Conservation (phyloP, 2,329 filamentous ascomycete genomes). For the Ceratocystis alfenasii region DNA sequence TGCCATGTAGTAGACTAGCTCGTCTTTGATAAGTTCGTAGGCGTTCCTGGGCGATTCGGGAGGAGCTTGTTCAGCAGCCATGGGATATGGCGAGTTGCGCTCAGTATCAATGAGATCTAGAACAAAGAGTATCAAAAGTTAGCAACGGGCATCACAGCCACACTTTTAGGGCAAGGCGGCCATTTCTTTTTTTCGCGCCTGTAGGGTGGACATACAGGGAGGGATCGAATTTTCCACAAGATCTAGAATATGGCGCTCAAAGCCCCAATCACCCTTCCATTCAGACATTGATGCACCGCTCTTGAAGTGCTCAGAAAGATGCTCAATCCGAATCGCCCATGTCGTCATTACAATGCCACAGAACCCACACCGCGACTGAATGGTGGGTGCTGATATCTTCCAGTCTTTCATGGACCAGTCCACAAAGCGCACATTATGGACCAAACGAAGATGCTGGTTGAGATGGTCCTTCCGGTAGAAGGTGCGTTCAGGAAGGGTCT, state of each 20-base stretch:
- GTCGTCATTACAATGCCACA: slow-evolving; percentile 50
- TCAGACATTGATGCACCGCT: slow-evolving; percentile 54
- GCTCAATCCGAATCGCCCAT: slow-evolving; percentile 49
- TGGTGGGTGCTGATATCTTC: slow-evolving; percentile 49
- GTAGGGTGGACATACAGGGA: slow-evolving; percentile 40
- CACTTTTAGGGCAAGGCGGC: slow-evolving; percentile 34
- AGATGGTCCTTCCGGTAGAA: slow-evolving; percentile 57
- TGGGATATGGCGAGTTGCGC: slow-evolving; percentile 45
- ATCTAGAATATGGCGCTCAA: slow-evolving; percentile 47
- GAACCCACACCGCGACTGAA: slow-evolving; percentile 54
- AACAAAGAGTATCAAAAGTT: slow-evolving; percentile 14
- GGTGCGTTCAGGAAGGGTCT: slow-evolving; percentile 47
- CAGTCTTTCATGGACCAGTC: slow-evolving; percentile 54
- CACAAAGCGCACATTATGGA: slow-evolving; percentile 50
- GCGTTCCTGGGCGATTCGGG: slow-evolving; percentile 41
- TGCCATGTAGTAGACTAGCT: slow-evolving; percentile 42
- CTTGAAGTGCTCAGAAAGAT: slow-evolving; percentile 57
- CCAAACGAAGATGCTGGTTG: slow-evolving; percentile 52
- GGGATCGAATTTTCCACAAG: slow-evolving; percentile 57
- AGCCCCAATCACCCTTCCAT: slow-evolving; percentile 61
- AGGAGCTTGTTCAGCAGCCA: slow-evolving; percentile 35
- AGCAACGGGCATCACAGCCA: slow-evolving; percentile 4
- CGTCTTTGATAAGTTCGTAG: slow-evolving; percentile 50
- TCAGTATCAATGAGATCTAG: slow-evolving; percentile 54
- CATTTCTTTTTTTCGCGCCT: slow-evolving; percentile 27